phyloP scores from a whole-genome alignment of 208 protist genomes.

The Acanthamoeba sp. region DNA sequence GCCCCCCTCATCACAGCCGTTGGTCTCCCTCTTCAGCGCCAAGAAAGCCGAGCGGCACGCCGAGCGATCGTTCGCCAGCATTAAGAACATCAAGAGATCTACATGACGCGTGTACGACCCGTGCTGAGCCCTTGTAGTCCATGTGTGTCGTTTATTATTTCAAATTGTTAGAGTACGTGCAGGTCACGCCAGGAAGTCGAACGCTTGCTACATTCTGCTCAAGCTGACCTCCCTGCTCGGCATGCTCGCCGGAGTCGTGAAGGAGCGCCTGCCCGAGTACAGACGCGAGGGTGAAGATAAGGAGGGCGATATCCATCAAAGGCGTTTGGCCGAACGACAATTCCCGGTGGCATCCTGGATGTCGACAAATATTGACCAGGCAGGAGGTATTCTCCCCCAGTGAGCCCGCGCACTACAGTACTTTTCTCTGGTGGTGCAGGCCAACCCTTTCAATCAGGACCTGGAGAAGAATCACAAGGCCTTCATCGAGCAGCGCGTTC shows the following conservation, averaged over 20 bases:
- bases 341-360: neutral
- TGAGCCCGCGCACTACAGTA: neutral
- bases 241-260: neutral
- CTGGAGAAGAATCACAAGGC: neutral
- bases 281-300: neutral
- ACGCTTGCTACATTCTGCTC: constrained; percentile 13
- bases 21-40: constrained; percentile 60
- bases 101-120: neutral
- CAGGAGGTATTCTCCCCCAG: neutral
- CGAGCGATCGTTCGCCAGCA: constrained; percentile 55
- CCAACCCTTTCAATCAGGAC: neutral
- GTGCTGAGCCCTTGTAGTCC: neutral
- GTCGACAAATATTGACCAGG: neutral
- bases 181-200: constrained; percentile 49
- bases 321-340: neutral
- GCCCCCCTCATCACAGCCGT: neutral
- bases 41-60: constrained; percentile 59
- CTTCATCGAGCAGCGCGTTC: neutral
- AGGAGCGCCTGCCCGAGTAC: constrained; percentile 1
- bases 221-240: constrained; percentile 41
- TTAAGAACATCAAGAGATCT: constrained; percentile 50
- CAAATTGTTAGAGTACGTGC: constrained; percentile 37
- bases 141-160: neutral
- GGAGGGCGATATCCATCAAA: neutral
- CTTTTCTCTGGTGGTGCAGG: neutral